These are phyloP conservation scores for Pyrenophora graminea DNA, from an alignment of 2,329 filamentous ascomycete species.

Conservation along the genomic window DNA sequence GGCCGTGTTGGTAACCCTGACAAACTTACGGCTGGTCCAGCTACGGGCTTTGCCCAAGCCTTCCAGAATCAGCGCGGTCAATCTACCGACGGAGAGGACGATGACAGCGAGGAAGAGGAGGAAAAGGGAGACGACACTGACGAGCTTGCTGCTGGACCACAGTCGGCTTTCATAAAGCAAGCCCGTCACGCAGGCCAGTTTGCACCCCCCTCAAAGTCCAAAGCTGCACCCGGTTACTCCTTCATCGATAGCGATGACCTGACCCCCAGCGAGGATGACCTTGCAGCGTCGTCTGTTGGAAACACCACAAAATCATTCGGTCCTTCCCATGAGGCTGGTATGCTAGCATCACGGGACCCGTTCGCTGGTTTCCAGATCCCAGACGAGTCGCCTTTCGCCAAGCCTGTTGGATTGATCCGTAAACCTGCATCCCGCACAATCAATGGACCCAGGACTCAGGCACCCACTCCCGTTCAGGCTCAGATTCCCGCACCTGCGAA, in stretches of 20 bases:
- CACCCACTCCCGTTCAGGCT: conserved; percentile 4
- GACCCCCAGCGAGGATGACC: conserved; percentile 26
- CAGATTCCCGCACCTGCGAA: background rate
- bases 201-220: conserved; percentile 11
- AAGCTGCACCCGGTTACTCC: conserved; percentile 20
- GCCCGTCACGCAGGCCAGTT: conserved; percentile 4
- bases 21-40: conserved; percentile 30
- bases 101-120: conserved; percentile 11
- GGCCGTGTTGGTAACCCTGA: conserved; percentile 39
- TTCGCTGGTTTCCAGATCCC: conserved; percentile 4
- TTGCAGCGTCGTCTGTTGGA: conserved; percentile 27
- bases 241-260: conserved; percentile 26
- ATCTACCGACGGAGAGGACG: conserved; percentile 32
- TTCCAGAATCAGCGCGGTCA: conserved; percentile 36
- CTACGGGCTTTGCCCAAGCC: conserved; percentile 40
- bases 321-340: conserved; percentile 39
- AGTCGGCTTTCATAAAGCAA: conserved; percentile 1
- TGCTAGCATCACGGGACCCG: conserved; percentile 22
- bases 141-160: conserved; percentile 14
- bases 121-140: conserved; percentile 20
- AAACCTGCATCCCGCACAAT: conserved; percentile 1
- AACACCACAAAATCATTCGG: conserved; percentile 44
- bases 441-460: conserved; percentile 3
- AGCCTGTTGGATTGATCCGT: conserved; percentile 4
- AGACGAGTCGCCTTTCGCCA: conserved; percentile 5